Conservation (phyloP, 306 rosid species). For the Gastrolobium villosum region DNA sequence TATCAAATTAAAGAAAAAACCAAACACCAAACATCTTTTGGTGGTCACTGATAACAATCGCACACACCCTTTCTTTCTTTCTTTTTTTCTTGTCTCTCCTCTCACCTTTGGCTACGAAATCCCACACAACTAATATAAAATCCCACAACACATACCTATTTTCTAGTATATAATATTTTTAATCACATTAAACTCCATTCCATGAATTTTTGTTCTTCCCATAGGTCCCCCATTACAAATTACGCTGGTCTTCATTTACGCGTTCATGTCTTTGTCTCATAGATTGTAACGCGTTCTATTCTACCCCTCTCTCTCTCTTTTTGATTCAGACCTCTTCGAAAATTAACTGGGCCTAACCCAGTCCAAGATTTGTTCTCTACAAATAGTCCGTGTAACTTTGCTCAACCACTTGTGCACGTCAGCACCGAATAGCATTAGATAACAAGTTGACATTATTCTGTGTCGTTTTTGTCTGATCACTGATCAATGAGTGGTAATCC, state of each 20-base stretch:
- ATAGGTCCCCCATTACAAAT: constrained; percentile 31
- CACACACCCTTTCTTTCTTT: neutral
- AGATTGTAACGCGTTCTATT: constrained; percentile 55
- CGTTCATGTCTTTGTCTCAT: constrained; percentile 50
- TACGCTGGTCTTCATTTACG: constrained; percentile 33
- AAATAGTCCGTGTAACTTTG: neutral
- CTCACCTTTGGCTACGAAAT: neutral
- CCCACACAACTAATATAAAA: constrained; percentile 24
- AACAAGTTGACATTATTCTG: constrained; percentile 19
- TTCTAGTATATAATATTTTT: neutral
- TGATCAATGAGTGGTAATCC: constrained; percentile 63
- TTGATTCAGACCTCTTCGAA: neutral
- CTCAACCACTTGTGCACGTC: constrained; percentile 34
- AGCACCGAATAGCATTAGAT: constrained; percentile 29
- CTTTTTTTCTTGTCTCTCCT: neutral
- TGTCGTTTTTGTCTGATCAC: neutral
- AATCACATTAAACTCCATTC: constrained; percentile 12
- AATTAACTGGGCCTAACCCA: neutral
- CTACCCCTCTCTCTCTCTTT: neutral
- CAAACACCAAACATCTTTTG: constrained; percentile 38
- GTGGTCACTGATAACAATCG: constrained; percentile 18
- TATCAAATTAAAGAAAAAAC: neutral
- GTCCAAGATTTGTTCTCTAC: neutral
- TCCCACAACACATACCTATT: constrained; percentile 13
- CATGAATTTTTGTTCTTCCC: constrained; percentile 33